Evolutionary conservation across 2,329 filamentous ascomycete genomes (phyloP).

Genomic region (Fusarium mexicanum): DNA sequence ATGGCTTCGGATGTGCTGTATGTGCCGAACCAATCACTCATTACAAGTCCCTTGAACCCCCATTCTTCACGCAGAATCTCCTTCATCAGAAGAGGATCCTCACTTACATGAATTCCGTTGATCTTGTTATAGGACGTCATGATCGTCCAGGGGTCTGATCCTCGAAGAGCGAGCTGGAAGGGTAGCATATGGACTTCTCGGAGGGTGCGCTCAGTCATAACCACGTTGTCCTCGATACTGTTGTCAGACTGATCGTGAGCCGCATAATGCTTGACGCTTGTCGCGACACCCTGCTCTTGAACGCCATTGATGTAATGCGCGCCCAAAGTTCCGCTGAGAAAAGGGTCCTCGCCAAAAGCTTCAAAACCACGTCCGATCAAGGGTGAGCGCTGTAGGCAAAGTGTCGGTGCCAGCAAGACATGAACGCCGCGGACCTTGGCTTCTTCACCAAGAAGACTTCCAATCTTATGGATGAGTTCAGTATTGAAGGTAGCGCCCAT

Average conservation of each 20-base stretch:
- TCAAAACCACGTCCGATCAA: constrained; percentile 56
- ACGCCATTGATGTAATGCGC: constrained; percentile 48
- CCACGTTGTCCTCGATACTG: constrained; percentile 37
- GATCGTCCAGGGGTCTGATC: constrained; percentile 51
- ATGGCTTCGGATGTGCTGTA: constrained; percentile 45
- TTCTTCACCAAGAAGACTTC: constrained; percentile 65
- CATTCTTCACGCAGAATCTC: constrained; percentile 47
- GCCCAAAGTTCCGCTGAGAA: constrained; percentile 51
- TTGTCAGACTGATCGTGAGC: constrained; percentile 51
- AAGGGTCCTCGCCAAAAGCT: constrained; percentile 53
- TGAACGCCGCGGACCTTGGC: constrained; percentile 69
- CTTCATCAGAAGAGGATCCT: constrained; percentile 30
- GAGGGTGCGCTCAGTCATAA: constrained; percentile 33
- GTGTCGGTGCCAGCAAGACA: constrained; percentile 57
- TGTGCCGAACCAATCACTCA: constrained; percentile 50
- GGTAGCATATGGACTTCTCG: constrained; percentile 46
- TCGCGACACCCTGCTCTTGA: constrained; percentile 51
- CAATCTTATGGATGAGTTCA: constrained; percentile 65
- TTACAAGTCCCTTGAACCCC: constrained; percentile 31
- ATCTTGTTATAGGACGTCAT: constrained; percentile 48
- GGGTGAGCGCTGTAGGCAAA: constrained; percentile 55
- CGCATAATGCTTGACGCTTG: constrained; percentile 55
- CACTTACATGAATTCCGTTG: constrained; percentile 50
- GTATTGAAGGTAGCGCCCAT: constrained; percentile 71
- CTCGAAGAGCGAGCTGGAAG: constrained; percentile 51